These are phyloP conservation scores for Pichia cephalocereana DNA, from an alignment of 805 yeast genomes.

Conservation along the genomic window DNA sequence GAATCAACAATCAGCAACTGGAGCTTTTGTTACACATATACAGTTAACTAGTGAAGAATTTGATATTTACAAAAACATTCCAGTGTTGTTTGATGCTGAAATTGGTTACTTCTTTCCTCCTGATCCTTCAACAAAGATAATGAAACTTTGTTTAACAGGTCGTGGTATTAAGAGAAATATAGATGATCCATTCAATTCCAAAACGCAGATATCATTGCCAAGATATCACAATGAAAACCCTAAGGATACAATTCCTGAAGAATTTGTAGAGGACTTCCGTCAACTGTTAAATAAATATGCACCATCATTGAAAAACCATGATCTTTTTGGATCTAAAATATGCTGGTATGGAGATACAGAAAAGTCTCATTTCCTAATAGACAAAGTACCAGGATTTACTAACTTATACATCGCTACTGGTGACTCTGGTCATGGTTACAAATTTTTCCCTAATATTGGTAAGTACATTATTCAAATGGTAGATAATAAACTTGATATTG, in stretches of 20 bases:
- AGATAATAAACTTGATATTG: conserved; percentile 20
- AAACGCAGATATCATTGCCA: conserved; percentile 26
- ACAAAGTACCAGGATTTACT: conserved; percentile 24
- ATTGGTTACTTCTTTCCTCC: conserved; percentile 42
- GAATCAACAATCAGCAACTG: conserved; percentile 29
- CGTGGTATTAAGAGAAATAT: conserved; percentile 22
- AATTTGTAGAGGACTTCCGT: conserved; percentile 20
- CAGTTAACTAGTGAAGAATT: conserved; percentile 29
- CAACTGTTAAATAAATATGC: conserved; percentile 22
- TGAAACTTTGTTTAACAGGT: conserved; percentile 32
- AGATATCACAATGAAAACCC: conserved; percentile 25
- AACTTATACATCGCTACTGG: conserved; percentile 34
- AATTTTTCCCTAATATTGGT: conserved; percentile 37
- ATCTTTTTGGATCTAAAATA: conserved; percentile 23
- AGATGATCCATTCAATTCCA: conserved; percentile 7
- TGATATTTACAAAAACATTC: conserved; percentile 27
- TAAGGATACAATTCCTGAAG: conserved; percentile 29
- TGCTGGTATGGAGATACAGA: conserved; percentile 33
- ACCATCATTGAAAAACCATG: conserved; percentile 29
- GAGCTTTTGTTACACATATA: conserved; percentile 32
- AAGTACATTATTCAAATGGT: conserved; percentile 28
- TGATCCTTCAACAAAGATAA: conserved; percentile 26
- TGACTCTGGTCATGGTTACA: conserved; percentile 38
- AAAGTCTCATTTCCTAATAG: conserved; percentile 31
- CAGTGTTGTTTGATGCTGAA: conserved; percentile 35